phyloP scores from a whole-genome alignment of 768 basidiomycete genomes.

The Lactifluus subvellereus region DNA sequence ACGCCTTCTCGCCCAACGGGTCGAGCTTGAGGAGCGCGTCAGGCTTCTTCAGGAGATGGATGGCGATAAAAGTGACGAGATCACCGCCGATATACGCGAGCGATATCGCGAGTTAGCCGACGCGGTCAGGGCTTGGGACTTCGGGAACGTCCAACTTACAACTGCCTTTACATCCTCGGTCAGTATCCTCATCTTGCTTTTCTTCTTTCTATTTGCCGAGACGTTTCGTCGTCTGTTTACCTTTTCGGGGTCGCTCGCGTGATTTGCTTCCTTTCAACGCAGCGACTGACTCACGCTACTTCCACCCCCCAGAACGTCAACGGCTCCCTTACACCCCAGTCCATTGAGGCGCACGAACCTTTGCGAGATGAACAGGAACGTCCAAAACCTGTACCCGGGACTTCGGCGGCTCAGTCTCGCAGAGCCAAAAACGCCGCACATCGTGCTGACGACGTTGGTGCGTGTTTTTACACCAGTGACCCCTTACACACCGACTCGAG shows the following conservation, averaged over 20 bases:
- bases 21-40: conserved; percentile 87
- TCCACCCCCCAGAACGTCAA: conserved; percentile 25
- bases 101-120: conserved; percentile 73
- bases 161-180: conserved; percentile 64
- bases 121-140: conserved; percentile 70
- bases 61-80: conserved; percentile 54
- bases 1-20: conserved; percentile 87
- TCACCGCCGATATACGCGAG: conserved; percentile 62
- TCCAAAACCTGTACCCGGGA: conserved; percentile 49
- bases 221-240: conserved; percentile 17
- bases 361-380: conserved; percentile 60
- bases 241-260: conserved; percentile 9
- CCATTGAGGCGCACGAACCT: conserved; percentile 36
- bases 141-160: conserved; percentile 71
- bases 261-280: conserved; percentile 14
- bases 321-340: conserved; percentile 29
- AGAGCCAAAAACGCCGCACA: conserved; percentile 90
- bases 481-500: not conserved
- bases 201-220: conserved; percentile 13
- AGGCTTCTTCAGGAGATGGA: conserved; percentile 71
- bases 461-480: conserved; percentile 30
- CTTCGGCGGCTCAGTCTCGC: conserved; percentile 80
- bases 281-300: conserved; percentile 12
- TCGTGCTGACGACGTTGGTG: conserved; percentile 83
- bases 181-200: conserved; percentile 26